Evolutionary conservation across 2,329 filamentous ascomycete species (phyloP), one percentile per base, ranked within the genome.

Genomic region (Monosporascus sp.): DNA sequence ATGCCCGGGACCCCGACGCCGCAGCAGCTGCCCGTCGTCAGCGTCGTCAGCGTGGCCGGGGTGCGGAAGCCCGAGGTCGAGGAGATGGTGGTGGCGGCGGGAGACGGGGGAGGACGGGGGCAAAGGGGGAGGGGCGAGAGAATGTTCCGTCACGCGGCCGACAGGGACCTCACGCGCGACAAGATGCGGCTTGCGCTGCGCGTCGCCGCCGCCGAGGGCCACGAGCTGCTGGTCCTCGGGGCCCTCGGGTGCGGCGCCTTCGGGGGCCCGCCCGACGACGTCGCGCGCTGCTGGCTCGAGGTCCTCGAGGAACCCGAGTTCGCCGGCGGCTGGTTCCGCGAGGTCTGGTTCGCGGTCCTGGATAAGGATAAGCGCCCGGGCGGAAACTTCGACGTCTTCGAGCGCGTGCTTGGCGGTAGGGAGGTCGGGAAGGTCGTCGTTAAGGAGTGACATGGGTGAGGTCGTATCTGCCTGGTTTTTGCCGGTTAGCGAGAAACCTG

Each of bases 161-260:
- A 83, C 55, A 73, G 79, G n/a, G 69, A 76, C 0, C 58, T 81
- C 40, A 87, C 80, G 61, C 83, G 82, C 66, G 70, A 76, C 45
- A 88, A 87, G 66, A 87, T 89, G 74, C 72, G 84, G 22, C 64
- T 85, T 19, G 75, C 78, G 19, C 68, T 89, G 50, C 75, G 85
- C 5, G 77, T 85, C 52, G 83, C 84, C 2, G 85, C 77, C n/a
- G 64, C 64, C 5, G 73, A 80, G 27, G 75, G 74, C 1, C 84
- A 88, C 61, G 72, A 76, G 22, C 73, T 78, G 59, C 68, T 90
- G 8, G 81, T 90, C 5, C 73, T 91, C 1, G 86, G 87, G 0
- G 86, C 87, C 0, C 64, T 90, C 49, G 87, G 87, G 0, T 90
- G 86, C 60, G 87, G 86, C 3, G 84, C 80, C 0, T 88, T 87